These are phyloP conservation scores for Coniochaeta sp. DNA, from an alignment of 2,329 filamentous ascomycete genomes.

Conservation along the genomic window DNA sequence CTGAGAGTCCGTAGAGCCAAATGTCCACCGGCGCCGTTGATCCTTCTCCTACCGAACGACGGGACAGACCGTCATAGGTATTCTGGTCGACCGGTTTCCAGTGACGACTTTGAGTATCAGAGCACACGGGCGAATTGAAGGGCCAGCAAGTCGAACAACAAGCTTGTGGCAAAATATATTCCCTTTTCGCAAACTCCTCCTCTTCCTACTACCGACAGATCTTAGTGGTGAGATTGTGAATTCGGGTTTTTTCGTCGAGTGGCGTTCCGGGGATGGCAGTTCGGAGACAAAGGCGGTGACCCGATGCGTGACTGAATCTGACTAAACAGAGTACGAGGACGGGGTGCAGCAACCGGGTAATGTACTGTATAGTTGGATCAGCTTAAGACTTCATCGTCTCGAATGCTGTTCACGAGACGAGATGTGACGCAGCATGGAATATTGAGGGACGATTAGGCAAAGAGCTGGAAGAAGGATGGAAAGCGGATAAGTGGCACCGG, in stretches of 20 bases:
- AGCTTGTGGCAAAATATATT: not conserved
- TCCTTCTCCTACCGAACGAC: constrained; percentile 17
- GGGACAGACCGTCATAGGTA: constrained; percentile 17
- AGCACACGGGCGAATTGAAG: not conserved
- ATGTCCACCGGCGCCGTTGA: constrained; percentile 15
- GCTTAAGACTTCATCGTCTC: not conserved
- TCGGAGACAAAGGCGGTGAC: constrained; percentile 12
- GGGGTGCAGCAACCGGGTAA: not conserved
- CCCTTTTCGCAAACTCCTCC: not conserved
- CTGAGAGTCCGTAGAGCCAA: constrained; percentile 18
- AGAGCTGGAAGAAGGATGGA: constrained; percentile 4
- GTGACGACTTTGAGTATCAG: not conserved
- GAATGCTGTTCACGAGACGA: constrained; percentile 4
- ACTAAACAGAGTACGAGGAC: not conserved
- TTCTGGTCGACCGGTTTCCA: not conserved
- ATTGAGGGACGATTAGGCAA: constrained; percentile 9
- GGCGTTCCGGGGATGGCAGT: constrained; percentile 3
- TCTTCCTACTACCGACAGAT: not conserved
- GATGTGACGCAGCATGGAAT: constrained; percentile 8
- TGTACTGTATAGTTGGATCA: constrained; percentile 2
- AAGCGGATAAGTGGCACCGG: constrained; percentile 22
- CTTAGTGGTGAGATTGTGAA: not conserved
- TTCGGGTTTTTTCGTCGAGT: not conserved
- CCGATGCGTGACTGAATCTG: not conserved
- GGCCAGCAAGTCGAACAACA: not conserved